These are phyloP conservation scores for Carpinus viminea DNA, from an alignment of 306 rosid genomes.

Conservation along the genomic window DNA sequence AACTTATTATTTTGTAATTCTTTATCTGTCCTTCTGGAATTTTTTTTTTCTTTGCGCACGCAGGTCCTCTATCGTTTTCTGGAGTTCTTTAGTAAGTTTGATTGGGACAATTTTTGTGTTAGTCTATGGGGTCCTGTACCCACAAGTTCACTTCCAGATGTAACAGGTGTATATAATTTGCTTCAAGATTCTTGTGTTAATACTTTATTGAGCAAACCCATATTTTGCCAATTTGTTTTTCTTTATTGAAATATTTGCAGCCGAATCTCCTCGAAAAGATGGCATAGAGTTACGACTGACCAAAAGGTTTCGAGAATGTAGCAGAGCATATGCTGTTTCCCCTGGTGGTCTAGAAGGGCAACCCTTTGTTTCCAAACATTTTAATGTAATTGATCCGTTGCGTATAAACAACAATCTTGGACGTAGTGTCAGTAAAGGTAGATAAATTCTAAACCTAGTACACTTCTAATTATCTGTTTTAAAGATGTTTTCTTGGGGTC, in stretches of 20 bases:
- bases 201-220: slow-evolving; percentile 4
- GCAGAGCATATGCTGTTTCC: slow-evolving; percentile 77
- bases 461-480: slow-evolving; percentile 4
- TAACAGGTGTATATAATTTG: slow-evolving; percentile 62
- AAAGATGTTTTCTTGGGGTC: background rate
- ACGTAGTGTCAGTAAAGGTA: slow-evolving; percentile 99
- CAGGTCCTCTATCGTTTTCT: slow-evolving; percentile 94
- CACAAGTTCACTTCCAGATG: slow-evolving; percentile 87
- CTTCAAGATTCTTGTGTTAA: slow-evolving; percentile 14
- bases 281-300: slow-evolving; percentile 86
- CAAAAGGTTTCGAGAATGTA: slow-evolving; percentile 82
- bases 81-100: slow-evolving; percentile 97
- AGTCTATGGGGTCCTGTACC: slow-evolving; percentile 99
- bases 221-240: slow-evolving; percentile 20
- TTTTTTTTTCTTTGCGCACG: slow-evolving; percentile 21
- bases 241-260: slow-evolving; percentile 43
- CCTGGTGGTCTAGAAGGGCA: slow-evolving; percentile 90
- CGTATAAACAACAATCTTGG: slow-evolving; percentile 98
- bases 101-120: slow-evolving; percentile 97
- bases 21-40: slow-evolving; percentile 26
- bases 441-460: slow-evolving; percentile 17
- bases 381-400: slow-evolving; percentile 97
- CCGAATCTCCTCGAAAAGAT: slow-evolving; percentile 94
- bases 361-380: slow-evolving; percentile 84
- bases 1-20: slow-evolving; percentile 20